These are phyloP conservation scores for Melampsora occidentalis DNA, from an alignment of 1,284 basidiomycete genomes.

Conservation along the genomic window DNA sequence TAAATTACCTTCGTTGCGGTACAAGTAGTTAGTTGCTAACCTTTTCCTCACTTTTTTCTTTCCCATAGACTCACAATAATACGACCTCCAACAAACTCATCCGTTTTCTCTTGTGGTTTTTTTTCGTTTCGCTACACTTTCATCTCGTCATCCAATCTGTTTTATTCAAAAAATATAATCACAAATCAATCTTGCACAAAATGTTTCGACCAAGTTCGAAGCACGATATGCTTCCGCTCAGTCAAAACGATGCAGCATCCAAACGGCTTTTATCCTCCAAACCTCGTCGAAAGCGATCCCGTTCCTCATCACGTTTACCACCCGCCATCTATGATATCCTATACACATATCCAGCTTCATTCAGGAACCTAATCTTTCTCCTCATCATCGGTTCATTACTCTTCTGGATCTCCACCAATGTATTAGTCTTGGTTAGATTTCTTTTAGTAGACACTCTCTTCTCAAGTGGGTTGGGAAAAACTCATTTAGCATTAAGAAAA, in stretches of 20 bases:
- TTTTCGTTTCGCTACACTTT: too few relatives aligned
- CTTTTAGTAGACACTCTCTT: conserved; percentile 35
- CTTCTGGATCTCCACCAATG: conserved; percentile 37
- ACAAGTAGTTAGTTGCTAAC: too few relatives aligned
- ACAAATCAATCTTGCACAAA: not conserved
- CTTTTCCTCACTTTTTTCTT: too few relatives aligned
- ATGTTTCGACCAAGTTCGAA: not conserved
- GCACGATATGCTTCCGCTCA: not conserved
- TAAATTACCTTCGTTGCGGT: too few relatives aligned
- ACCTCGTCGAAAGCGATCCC: conserved; percentile 32
- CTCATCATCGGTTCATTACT: conserved; percentile 10
- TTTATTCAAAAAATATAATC: too few relatives aligned
- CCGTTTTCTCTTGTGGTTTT: too few relatives aligned
- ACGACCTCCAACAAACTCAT: too few relatives aligned
- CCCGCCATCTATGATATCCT: conserved; percentile 41
- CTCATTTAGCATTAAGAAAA: conserved; percentile 46
- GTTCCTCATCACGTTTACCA: conserved; percentile 29
- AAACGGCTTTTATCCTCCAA: not conserved
- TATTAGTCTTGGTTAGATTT: conserved; percentile 33
- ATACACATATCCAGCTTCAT: conserved; percentile 40
- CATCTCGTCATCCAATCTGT: too few relatives aligned
- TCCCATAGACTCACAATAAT: too few relatives aligned
- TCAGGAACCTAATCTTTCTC: conserved; percentile 29
- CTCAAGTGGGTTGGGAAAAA: conserved; percentile 32
- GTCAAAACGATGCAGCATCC: not conserved